Percentiles rank a stretch among this genome's conserved stretches.
phyloP scores from a whole-genome alignment of 768 basidiomycete genomes.

The Lactarius quietus region DNA sequence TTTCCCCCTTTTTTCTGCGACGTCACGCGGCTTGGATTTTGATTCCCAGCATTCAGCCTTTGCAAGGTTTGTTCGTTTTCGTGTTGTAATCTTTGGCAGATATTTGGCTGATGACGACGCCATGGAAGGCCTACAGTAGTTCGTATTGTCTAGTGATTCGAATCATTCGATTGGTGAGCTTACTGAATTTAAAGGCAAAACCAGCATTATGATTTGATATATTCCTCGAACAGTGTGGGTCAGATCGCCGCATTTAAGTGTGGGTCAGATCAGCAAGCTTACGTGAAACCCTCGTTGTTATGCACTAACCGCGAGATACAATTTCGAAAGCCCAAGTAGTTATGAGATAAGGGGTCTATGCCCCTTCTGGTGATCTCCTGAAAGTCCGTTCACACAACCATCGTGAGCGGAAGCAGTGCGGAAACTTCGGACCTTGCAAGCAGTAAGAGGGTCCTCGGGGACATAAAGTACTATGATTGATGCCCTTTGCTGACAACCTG shows the following conservation, averaged over 20 bases:
- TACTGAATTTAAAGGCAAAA: too few species aligned
- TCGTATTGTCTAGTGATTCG: too few species aligned
- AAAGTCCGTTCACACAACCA: not conserved
- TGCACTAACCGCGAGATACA: not conserved
- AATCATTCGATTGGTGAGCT: too few species aligned
- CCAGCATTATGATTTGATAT: too few species aligned
- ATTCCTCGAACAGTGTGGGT: too few species aligned
- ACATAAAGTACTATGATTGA: not conserved
- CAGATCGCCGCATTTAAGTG: not conserved
- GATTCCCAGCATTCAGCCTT: not conserved
- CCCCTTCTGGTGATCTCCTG: not conserved
- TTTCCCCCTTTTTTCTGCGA: not conserved
- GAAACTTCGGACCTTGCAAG: not conserved
- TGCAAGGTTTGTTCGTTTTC: not conserved
- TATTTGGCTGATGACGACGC: too few species aligned
- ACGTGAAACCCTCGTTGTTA: not conserved
- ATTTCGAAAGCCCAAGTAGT: not conserved
- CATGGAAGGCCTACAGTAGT: too few species aligned
- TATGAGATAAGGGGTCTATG: not conserved
- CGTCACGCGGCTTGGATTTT: not conserved
- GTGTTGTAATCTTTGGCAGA: too few species aligned
- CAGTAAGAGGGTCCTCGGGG: not conserved
- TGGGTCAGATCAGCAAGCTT: not conserved
- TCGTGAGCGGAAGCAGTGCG: not conserved
- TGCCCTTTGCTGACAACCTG: not conserved